These are phyloP conservation scores for Heimioporus sp. DNA, from an alignment of 768 basidiomycete genomes.

Conservation along the genomic window DNA sequence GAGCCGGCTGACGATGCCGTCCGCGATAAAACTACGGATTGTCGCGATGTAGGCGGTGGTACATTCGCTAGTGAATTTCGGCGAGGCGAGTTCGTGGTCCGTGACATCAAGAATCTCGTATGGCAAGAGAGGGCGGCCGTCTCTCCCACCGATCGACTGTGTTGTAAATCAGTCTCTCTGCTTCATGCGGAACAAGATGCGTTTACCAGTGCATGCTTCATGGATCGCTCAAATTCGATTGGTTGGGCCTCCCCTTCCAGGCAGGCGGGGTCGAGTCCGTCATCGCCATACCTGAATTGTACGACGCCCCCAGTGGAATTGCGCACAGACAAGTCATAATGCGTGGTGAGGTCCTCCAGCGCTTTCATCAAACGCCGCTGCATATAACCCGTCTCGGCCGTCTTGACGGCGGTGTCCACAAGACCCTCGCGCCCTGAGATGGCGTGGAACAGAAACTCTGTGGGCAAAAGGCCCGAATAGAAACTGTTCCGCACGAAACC, in stretches of 20 bases:
- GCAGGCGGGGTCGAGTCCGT: constrained; percentile 95
- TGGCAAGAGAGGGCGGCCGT: constrained; percentile 70
- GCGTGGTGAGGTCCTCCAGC: constrained; percentile 92
- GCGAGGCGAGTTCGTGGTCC: constrained; percentile 55
- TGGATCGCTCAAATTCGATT: constrained; percentile 83
- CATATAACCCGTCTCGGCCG: constrained; percentile 99
- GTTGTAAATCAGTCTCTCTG: constrained; percentile 7
- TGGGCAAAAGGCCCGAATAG: constrained; percentile 86
- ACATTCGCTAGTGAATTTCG: constrained; percentile 67
- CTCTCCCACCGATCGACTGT: constrained; percentile 62
- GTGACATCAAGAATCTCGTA: constrained; percentile 81
- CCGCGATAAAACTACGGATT: constrained; percentile 67
- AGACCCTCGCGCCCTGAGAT: constrained; percentile 98
- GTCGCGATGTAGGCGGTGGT: constrained; percentile 66
- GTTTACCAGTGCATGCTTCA: constrained; percentile 78
- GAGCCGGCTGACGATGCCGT: constrained; percentile 63
- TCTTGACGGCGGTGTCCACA: constrained; percentile 99
- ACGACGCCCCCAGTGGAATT: constrained; percentile 95
- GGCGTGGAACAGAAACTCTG: constrained; percentile 98
- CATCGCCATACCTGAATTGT: constrained; percentile 96
- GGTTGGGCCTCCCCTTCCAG: constrained; percentile 95
- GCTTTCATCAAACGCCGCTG: constrained; percentile 99
- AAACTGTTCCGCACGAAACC: constrained; percentile 99
- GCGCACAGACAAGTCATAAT: constrained; percentile 94
- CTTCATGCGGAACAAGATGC: background rate